Evolutionary conservation across 2,329 filamentous ascomycete species (phyloP).

Genomic region (Fusarium mangiferae): DNA sequence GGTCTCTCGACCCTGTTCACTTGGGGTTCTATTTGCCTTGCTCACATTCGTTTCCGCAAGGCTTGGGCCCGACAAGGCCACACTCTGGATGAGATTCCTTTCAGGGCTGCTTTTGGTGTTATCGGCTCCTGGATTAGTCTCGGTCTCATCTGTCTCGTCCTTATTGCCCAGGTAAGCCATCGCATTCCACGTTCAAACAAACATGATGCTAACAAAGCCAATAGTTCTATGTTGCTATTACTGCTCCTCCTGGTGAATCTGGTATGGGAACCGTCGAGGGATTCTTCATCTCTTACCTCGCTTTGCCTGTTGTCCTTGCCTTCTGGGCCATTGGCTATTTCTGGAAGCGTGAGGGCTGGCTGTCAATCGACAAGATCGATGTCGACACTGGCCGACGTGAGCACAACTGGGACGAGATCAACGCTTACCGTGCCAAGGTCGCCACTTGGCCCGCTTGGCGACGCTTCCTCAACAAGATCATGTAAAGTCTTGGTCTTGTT

Average conservation of each 20-base stretch:
- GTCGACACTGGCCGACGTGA: slow-evolving; percentile 73
- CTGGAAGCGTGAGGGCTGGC: slow-evolving; percentile 74
- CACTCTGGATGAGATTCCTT: slow-evolving; percentile 74
- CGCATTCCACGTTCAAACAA: not conserved
- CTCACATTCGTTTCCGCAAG: slow-evolving; percentile 72
- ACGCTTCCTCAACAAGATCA: slow-evolving; percentile 51
- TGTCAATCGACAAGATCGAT: slow-evolving; percentile 70
- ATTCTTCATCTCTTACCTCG: slow-evolving; percentile 68
- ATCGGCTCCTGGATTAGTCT: slow-evolving; percentile 73
- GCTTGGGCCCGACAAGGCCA: slow-evolving; percentile 70
- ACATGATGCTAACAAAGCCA: slow-evolving; percentile 5
- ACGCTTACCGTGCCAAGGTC: slow-evolving; percentile 61
- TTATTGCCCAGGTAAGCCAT: slow-evolving; percentile 62
- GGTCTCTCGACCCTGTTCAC: slow-evolving; percentile 72
- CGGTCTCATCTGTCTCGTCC: slow-evolving; percentile 63
- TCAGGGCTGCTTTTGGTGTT: slow-evolving; percentile 68
- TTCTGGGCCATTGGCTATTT: slow-evolving; percentile 69
- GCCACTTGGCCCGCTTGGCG: slow-evolving; percentile 64
- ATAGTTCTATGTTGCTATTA: slow-evolving; percentile 63
- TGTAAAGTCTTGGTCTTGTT: slow-evolving; percentile 44
- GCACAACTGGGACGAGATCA: slow-evolving; percentile 73
- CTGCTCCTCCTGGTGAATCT: slow-evolving; percentile 45
- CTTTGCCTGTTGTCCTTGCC: slow-evolving; percentile 62
- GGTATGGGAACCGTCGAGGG: slow-evolving; percentile 56
- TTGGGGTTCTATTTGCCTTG: slow-evolving; percentile 72